Evolutionary conservation across 2,329 filamentous ascomycete genomes (phyloP).

Genomic region (Clarireedia hainanense): DNA sequence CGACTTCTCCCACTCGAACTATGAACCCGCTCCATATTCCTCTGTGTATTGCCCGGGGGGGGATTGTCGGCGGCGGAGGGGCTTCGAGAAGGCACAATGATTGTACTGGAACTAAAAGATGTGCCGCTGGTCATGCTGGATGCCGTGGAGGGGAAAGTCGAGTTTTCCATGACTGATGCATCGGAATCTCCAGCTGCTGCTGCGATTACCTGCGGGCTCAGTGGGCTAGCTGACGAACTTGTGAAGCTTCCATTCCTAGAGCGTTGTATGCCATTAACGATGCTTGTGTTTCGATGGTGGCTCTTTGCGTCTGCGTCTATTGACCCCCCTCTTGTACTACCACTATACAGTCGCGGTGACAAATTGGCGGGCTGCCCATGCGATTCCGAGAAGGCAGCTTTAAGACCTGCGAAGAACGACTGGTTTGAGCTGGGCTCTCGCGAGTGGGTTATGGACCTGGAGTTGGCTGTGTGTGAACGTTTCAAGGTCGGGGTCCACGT

Average conservation of each 20-base stretch:
- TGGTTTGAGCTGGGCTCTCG: conserved; percentile 19
- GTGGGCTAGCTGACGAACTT: conserved; percentile 71
- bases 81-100: conserved; percentile 27
- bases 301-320: conserved; percentile 45
- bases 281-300: conserved; percentile 91
- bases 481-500: conserved; percentile 26
- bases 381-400: conserved; percentile 17
- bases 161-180: conserved; percentile 27
- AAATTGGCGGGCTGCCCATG: conserved; percentile 18
- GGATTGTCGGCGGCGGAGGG: conserved; percentile 38
- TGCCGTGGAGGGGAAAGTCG: conserved; percentile 20
- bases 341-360: conserved; percentile 23
- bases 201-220: conserved; percentile 81
- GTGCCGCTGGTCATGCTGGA: conserved; percentile 22
- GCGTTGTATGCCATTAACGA: conserved; percentile 94
- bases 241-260: conserved; percentile 80
- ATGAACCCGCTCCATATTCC: conserved; percentile 53
- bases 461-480: conserved; percentile 19
- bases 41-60: conserved; percentile 38
- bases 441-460: conserved; percentile 17
- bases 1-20: conserved; percentile 53
- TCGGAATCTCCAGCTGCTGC: conserved; percentile 43
- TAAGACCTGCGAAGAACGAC: conserved; percentile 14
- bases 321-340: conserved; percentile 28
- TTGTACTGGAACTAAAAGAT: conserved; percentile 26